phyloP scores from a whole-genome alignment of 2,329 filamentous ascomycete genomes.

The Ophiostoma novo-ulmi region DNA sequence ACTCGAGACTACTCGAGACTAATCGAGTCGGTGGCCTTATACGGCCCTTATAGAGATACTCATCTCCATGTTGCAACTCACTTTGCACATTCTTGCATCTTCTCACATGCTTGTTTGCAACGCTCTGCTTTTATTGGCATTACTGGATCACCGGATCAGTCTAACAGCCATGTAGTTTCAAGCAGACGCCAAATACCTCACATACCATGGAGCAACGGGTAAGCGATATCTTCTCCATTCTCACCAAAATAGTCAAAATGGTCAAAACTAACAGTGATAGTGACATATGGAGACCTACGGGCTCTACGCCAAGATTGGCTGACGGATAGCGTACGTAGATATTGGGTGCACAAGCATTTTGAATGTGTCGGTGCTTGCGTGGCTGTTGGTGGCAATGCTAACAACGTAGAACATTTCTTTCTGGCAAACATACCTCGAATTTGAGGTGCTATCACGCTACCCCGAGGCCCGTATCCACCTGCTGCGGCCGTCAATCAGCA shows the following conservation, averaged over 20 bases:
- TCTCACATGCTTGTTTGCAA: no score
- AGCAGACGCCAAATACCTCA: conserved; percentile 18
- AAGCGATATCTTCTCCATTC: neutral
- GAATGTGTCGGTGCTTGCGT: neutral
- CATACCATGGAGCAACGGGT: conserved; percentile 20
- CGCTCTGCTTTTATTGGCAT: neutral
- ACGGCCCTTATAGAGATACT: neutral
- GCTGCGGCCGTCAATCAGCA: conserved; percentile 87
- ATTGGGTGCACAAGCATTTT: neutral
- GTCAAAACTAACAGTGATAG: conserved; percentile 39
- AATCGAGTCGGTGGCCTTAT: no score
- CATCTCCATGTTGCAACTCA: neutral
- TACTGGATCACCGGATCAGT: neutral
- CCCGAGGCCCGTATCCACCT: conserved; percentile 83
- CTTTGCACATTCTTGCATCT: no score
- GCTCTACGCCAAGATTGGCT: conserved; percentile 90
- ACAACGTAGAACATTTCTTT: conserved; percentile 76
- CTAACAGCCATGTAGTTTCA: conserved; percentile 11
- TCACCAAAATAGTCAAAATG: neutral
- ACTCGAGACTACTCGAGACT: neutral
- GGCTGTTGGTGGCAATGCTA: conserved; percentile 23
- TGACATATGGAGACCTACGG: conserved; percentile 85
- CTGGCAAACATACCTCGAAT: conserved; percentile 97
- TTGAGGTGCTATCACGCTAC: conserved; percentile 74
- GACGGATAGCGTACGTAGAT: conserved; percentile 73